These are phyloP conservation scores for Pascua sp. DNA, from an alignment of 1,284 basidiomycete genomes.

Conservation along the genomic window DNA sequence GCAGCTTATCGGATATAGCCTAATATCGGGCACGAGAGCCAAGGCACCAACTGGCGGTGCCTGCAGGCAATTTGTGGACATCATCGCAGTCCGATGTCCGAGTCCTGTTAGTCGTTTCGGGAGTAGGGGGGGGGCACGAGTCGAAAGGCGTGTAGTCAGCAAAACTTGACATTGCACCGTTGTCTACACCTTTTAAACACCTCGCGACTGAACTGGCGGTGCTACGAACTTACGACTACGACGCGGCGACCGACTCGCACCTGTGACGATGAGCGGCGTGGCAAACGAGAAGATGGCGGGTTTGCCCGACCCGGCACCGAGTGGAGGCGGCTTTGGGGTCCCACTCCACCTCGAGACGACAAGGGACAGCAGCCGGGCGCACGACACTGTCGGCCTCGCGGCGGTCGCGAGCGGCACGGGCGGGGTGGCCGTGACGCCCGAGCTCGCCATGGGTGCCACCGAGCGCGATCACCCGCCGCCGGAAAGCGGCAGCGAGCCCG, in stretches of 20 bases:
- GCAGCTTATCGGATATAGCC: too few species aligned
- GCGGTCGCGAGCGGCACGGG: slow-evolving; percentile 1
- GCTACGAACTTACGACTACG: background rate
- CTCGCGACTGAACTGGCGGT: too few species aligned
- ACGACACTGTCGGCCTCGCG: slow-evolving; percentile 2
- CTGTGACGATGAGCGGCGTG: background rate
- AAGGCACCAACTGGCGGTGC: too few species aligned
- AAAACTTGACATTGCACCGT: too few species aligned
- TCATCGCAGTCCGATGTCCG: too few species aligned
- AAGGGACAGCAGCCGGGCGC: background rate
- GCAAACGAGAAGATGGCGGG: background rate
- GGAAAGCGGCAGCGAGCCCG: background rate
- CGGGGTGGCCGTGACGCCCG: slow-evolving; percentile 9
- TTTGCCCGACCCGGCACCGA: background rate
- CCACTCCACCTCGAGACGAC: background rate
- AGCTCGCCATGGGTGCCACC: slow-evolving; percentile 8
- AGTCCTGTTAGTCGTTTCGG: too few species aligned
- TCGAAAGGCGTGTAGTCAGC: too few species aligned
- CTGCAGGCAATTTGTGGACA: too few species aligned
- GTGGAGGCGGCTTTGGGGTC: too few species aligned
- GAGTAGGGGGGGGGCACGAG: too few species aligned
- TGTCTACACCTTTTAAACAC: too few species aligned
- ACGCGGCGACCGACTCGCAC: background rate
- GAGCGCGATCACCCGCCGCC: background rate
- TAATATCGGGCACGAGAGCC: too few species aligned